phyloP scores from a whole-genome alignment of 257 asterid species.

The Schizonepeta tenuifolia region DNA sequence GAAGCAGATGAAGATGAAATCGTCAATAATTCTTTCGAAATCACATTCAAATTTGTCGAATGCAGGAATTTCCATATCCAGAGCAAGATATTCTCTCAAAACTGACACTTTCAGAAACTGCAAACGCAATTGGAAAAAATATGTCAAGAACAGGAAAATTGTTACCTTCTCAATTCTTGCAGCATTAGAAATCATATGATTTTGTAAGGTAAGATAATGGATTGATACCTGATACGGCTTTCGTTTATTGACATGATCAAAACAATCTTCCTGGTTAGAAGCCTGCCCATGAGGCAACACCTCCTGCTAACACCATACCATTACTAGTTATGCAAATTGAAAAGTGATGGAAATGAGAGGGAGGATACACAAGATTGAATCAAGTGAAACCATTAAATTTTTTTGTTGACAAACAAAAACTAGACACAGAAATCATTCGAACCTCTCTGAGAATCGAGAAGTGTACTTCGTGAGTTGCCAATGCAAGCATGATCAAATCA shows the following conservation, averaged over 20 bases:
- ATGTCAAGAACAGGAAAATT: not conserved
- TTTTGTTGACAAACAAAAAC: not conserved
- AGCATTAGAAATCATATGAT: not conserved
- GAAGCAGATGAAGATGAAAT: conserved; percentile 67
- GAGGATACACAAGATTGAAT: not conserved
- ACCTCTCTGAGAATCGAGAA: conserved; percentile 76
- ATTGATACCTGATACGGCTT: conserved; percentile 35
- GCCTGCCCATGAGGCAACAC: not conserved
- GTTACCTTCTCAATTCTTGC: not conserved
- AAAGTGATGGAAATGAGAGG: not conserved
- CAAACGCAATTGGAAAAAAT: not conserved
- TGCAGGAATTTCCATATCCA: conserved; percentile 45
- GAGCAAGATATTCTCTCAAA: conserved; percentile 56
- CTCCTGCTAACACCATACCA: not conserved
- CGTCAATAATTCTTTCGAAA: conserved; percentile 56
- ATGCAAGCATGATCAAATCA: conserved; percentile 67
- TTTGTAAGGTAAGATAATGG: not conserved
- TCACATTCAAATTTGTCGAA: conserved; percentile 44
- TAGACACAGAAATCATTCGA: not conserved
- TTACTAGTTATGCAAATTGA: not conserved
- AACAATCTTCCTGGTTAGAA: not conserved
- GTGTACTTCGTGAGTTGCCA: conserved; percentile 69
- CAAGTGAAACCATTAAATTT: not conserved
- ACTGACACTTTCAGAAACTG: conserved; percentile 61
- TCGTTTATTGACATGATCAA: not conserved